Base-by-base conservation (phyloP, 1,139 yeast species). In the Entelexis paramagnoliae region DNA sequence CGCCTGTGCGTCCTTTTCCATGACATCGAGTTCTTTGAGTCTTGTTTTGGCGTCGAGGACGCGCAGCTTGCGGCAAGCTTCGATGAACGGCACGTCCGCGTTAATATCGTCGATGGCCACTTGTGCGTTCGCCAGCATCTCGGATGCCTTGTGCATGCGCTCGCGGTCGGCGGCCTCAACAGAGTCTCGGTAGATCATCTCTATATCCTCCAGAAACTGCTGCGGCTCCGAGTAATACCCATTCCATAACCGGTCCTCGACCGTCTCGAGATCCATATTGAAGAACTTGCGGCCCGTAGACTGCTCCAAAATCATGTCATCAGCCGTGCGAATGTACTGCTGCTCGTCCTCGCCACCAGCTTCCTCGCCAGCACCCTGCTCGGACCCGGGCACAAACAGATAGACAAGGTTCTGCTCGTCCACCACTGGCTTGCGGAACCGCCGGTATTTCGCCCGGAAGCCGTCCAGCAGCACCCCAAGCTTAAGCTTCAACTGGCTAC, bases 221-320 rank as follows among this genome's bases (percentile, higher is more conserved):
- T 79, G 82, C 14, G 98, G 96, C 62, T 89, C 96, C 33, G 89
- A 82, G 64, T 93, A 91, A 65, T 71, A 91, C 0, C 98, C 98
- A 67, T 91, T 91, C 98, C 98, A 91, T 52, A 93, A 70, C 53
- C 98, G 75, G 63, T 91, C 98, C 63, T 91, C 99, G 46, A 93
- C 79, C 17, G 88, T 81, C 64, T 91, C 98, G 55, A 93, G 72
- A 63, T 91, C 98, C 86, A 91, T 93, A 61, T 91, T 91, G 68
- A 75, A 76, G 64, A 73, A 91, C 59, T 73, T 75, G 53, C 76
- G 78, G 2, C 94, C 95, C 0, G 95, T 83, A 0, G 79, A 67
- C 7, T 79, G 72, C 62, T 93, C 97, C 30, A 79, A 68, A 58
- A 93, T 86, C 91, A 81, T 84, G 59, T 85, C 80, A 50, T 82